Conservation (phyloP, 352 stramenopile genomes). For the Phytopythium helicoides region DNA sequence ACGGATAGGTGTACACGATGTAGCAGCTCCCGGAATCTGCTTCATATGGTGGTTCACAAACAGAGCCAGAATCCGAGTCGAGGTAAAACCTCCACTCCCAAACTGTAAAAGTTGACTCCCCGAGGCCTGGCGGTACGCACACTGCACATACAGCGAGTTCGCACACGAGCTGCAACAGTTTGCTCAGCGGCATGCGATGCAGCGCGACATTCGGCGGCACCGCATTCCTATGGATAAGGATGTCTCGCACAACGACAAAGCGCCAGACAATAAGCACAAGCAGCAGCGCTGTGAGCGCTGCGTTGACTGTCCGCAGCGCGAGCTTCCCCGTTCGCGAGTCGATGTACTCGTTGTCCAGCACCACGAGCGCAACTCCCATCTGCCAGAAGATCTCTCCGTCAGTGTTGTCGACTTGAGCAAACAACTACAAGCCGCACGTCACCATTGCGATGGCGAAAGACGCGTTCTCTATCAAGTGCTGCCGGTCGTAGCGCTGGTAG, state of each 20-base stretch:
- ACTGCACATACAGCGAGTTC: conserved; percentile 54
- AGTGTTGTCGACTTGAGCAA: no score
- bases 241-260: conserved; percentile 51
- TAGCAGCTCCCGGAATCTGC: conserved; percentile 48
- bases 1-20: conserved; percentile 68
- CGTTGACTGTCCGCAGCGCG: conserved; percentile 38
- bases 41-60: conserved; percentile 36
- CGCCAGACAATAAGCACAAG: conserved; percentile 51
- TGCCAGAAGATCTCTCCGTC: no score
- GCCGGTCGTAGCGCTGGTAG: conserved; percentile 59
- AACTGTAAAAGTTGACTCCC: conserved; percentile 45
- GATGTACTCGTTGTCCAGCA: conserved; percentile 70
- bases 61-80: conserved; percentile 7
- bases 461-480: conserved; percentile 55
- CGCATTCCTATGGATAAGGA: conserved; percentile 61
- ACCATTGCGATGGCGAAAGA: conserved; percentile 56
- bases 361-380: conserved; percentile 55
- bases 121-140: conserved; percentile 42
- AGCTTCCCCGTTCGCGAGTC: conserved; percentile 29
- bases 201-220: conserved; percentile 54
- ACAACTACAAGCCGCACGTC: no score
- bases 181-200: conserved; percentile 37
- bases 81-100: conserved; percentile 72
- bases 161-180: conserved; percentile 33
- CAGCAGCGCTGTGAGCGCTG: conserved; percentile 40